Evolutionary conservation across 192 early-diverging fungal species (phyloP), one percentile per base, ranked within the genome.

Genomic region (Lobosporangium transversale): DNA sequence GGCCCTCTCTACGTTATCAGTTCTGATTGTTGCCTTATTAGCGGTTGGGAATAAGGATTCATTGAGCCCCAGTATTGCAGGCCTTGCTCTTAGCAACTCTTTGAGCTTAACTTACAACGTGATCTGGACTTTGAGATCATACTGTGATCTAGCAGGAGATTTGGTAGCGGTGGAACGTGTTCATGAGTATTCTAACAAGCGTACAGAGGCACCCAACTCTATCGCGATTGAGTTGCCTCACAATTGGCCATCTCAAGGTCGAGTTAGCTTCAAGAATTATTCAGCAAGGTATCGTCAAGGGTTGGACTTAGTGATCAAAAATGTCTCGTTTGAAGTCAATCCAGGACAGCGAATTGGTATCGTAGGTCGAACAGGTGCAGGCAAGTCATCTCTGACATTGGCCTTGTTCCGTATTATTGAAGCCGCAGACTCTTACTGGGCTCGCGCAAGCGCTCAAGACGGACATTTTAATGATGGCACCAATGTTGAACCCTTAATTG

Each of bases 1-100:
- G 58, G 67, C 89, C 5, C 69, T 89, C 8, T 89, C 88, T n/a
- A 70, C 88, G 18, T 48, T 91, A 1, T 87, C 93, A 23, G 65
- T 86, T 4, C 86, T 94, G 12, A 70, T 80, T 0, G 71, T 87
- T 2, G 86, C 87, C 0, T 31, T 94, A 11, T 67, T 89, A 17
- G 84, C 94, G 9, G 56, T 95, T 9, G 20, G 78, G 17, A 70
- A 60, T 11, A 53, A 59, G 30, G 42, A 63, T 14, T 21, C 21
- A n/a, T 79, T 95, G 26, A 87, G 90, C 58, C 86, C 94, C 6
- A 92, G 92, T n/a, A 83, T 91, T 68, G 93, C 92, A 27, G 96
- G 94, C 51, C 84, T 97, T 43, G 84, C 88, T 15, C 79, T 97
- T 15, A 87, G 88, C 53, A 95, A 92, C 54, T 84, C 97, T 0